These are phyloP conservation scores for Yamadazyma kitorensis DNA, from an alignment of 805 yeast species.

Conservation along the genomic window DNA sequence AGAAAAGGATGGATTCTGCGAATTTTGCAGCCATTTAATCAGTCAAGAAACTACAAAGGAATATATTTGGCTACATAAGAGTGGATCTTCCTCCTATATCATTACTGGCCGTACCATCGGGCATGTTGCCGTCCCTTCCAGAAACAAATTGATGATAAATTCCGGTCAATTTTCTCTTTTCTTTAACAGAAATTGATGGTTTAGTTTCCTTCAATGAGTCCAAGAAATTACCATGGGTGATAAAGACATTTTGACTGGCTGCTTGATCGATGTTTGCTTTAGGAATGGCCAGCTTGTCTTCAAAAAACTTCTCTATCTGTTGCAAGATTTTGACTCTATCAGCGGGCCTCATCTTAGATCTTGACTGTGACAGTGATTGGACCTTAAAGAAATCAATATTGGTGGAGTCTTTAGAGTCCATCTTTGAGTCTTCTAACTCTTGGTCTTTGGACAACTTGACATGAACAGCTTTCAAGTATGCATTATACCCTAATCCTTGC, in stretches of 20 bases:
- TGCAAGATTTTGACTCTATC: constrained; percentile 40
- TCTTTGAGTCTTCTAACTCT: constrained; percentile 15
- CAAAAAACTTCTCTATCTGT: constrained; percentile 41
- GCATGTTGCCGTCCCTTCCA: constrained; percentile 84
- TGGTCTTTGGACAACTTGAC: constrained; percentile 53
- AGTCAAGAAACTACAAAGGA: too few relatives aligned
- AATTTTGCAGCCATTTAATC: not conserved
- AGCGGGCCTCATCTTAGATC: constrained; percentile 29
- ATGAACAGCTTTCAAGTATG: constrained; percentile 83
- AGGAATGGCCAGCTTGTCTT: too few relatives aligned
- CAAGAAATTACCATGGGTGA: constrained; percentile 53
- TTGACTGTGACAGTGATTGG: constrained; percentile 26
- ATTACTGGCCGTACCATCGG: constrained; percentile 74
- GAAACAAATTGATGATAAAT: constrained; percentile 73
- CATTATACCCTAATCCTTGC: constrained; percentile 89
- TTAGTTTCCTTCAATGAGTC: constrained; percentile 73
- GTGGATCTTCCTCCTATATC: constrained; percentile 86
- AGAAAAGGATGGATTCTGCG: too few relatives aligned
- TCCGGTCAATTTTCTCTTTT: constrained; percentile 54
- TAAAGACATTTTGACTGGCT: constrained; percentile 31
- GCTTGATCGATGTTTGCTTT: constrained; percentile 1
- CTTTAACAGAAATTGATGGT: constrained; percentile 82
- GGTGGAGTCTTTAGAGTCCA: constrained; percentile 12
- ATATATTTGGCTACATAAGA: constrained; percentile 49
- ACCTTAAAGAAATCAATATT: constrained; percentile 44